A percentile compares a stretch with the other conserved stretches of the same genome.
These are phyloP conservation scores for Hypoxylon sp. DNA, from an alignment of 2,329 filamentous ascomycete genomes.

Conservation along the genomic window DNA sequence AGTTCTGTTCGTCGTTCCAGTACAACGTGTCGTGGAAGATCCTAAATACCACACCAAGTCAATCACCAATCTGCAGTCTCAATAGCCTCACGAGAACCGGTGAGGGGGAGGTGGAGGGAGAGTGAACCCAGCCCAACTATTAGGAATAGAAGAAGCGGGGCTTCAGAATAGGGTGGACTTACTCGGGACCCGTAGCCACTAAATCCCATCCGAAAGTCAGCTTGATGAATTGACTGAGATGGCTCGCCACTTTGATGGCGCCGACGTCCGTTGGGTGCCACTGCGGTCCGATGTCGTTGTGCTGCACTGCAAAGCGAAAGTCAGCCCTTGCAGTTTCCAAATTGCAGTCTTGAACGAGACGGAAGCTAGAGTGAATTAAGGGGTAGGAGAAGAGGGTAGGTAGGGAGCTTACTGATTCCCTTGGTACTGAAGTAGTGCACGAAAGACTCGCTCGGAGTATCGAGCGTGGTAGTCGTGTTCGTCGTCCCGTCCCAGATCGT, in stretches of 20 bases:
- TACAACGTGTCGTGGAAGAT: conserved; percentile 64
- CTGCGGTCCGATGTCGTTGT: conserved; percentile 72
- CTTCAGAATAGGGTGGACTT: conserved; percentile 54
- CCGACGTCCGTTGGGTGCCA: conserved; percentile 74
- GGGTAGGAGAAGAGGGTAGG: background rate
- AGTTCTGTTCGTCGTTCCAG: conserved; percentile 66
- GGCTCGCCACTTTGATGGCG: conserved; percentile 72
- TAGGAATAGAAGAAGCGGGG: background rate
- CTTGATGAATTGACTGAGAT: conserved; percentile 70
- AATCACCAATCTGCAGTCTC: background rate
- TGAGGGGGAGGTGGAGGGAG: background rate
- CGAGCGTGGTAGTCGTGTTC: conserved; percentile 55
- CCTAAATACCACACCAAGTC: conserved; percentile 43
- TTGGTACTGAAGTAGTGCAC: conserved; percentile 74
- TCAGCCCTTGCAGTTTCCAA: background rate
- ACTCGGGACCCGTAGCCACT: conserved; percentile 68
- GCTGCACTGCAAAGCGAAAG: conserved; percentile 60
- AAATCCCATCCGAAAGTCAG: conserved; percentile 70
- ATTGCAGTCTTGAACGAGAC: background rate
- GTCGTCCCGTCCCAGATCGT: conserved; percentile 59
- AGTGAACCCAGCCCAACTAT: background rate
- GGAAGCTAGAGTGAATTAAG: background rate
- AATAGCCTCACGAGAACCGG: too few relatives aligned
- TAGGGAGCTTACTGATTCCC: conserved; percentile 59
- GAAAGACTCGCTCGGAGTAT: conserved; percentile 60